phyloP scores from a whole-genome alignment of 495 filamentous ascomycete genomes.

The Venustampulla echinocandica region DNA sequence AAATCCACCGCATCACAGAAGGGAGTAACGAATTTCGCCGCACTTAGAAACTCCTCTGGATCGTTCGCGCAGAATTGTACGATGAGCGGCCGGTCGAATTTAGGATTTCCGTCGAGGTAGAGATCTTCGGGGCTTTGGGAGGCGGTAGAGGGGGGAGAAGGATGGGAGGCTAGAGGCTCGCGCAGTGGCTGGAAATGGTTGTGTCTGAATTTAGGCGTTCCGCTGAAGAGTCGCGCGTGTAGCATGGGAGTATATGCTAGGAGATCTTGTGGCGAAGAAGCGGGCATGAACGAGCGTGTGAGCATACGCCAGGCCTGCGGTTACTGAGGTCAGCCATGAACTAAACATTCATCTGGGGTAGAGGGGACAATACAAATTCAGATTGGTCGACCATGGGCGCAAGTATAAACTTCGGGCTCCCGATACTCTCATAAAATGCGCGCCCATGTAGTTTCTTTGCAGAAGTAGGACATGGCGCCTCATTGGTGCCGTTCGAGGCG shows the following conservation, averaged over 20 bases:
- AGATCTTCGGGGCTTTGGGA: conserved; percentile 13
- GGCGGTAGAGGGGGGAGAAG: conserved; percentile 12
- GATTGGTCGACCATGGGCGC: conserved; percentile 98
- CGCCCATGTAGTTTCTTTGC: conserved; percentile 64
- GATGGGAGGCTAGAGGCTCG: conserved; percentile 10
- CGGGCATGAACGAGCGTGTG: conserved; percentile 76
- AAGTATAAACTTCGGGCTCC: conserved; percentile 79
- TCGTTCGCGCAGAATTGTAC: conserved; percentile 97
- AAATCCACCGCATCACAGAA: conserved; percentile 94
- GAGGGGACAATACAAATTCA: conserved; percentile 66
- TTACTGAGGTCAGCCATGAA: conserved; percentile 12
- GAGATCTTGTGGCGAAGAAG: conserved; percentile 45
- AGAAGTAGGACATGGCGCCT: neutral
- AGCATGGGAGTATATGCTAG: conserved; percentile 93
- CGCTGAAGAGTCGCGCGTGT: conserved; percentile 75
- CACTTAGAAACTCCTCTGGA: conserved; percentile 64
- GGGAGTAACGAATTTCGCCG: conserved; percentile 65
- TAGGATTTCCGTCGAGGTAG: conserved; percentile 79
- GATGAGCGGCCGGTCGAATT: conserved; percentile 76
- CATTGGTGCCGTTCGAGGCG: neutral
- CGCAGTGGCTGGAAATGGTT: conserved; percentile 64
- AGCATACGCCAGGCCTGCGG: conserved; percentile 88
- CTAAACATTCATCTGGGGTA: neutral
- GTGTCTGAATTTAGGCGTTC: conserved; percentile 64
- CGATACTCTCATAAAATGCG: conserved; percentile 87